phyloP scores from a whole-genome alignment of 352 stramenopile genomes.

The Phytopythium sindhum region DNA sequence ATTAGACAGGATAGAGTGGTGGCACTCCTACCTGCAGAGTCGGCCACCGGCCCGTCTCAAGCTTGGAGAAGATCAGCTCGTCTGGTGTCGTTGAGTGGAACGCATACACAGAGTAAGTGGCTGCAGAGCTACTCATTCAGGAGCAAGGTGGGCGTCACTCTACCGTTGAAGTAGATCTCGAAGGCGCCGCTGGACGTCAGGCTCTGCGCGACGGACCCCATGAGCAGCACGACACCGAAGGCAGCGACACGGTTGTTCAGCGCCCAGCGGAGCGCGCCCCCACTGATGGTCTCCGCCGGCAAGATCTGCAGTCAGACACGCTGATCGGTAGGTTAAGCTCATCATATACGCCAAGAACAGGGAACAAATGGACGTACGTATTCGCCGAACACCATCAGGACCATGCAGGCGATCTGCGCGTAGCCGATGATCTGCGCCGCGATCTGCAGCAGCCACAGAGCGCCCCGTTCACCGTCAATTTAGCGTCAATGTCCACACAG shows the following conservation, averaged over 20 bases:
- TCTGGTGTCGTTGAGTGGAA: slow-evolving; percentile 19
- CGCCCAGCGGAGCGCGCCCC: slow-evolving; percentile 54
- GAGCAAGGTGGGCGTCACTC: background rate
- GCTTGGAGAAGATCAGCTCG: slow-evolving; percentile 75
- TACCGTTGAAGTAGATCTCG: slow-evolving; percentile 83
- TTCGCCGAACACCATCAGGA: slow-evolving; percentile 63
- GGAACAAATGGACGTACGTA: slow-evolving; percentile 28
- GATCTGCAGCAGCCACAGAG: slow-evolving; percentile 17
- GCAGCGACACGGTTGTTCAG: slow-evolving; percentile 66
- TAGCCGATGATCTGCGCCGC: slow-evolving; percentile 42
- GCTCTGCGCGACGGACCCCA: slow-evolving; percentile 56
- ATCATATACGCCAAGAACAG: background rate
- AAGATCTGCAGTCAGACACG: slow-evolving; percentile 34
- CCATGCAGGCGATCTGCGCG: slow-evolving; percentile 43
- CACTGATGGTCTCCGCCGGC: slow-evolving; percentile 37
- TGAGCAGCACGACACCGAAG: slow-evolving; percentile 65
- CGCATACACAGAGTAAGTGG: background rate
- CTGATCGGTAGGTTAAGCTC: background rate
- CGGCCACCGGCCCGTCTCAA: slow-evolving; percentile 60
- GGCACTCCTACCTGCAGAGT: slow-evolving; percentile 33
- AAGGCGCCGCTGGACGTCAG: slow-evolving; percentile 74
- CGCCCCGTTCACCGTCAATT: background rate
- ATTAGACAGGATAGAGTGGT: too few species aligned
- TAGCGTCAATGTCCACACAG: background rate
- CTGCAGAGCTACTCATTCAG: background rate